These are phyloP conservation scores for Mycena rebaudengoi DNA, from an alignment of 768 basidiomycete genomes.

Conservation along the genomic window DNA sequence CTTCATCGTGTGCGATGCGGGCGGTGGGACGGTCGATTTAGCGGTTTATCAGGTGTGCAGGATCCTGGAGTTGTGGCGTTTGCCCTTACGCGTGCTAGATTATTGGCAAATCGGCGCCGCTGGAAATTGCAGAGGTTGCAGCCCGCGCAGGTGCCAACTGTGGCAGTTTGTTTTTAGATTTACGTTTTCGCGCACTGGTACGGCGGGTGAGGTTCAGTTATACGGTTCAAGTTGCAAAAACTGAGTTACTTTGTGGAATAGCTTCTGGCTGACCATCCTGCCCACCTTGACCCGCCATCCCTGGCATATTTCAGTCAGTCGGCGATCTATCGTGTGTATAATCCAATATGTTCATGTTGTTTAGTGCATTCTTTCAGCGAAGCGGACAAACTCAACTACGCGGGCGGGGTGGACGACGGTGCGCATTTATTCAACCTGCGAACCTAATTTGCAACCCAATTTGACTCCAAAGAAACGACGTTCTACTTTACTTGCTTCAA, in stretches of 20 bases:
- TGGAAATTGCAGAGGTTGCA: slow-evolving; percentile 94
- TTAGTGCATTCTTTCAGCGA: slow-evolving; percentile 88
- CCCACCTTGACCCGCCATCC: slow-evolving; percentile 82
- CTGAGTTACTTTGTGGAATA: too few species aligned
- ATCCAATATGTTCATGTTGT: neutral
- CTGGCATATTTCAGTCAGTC: slow-evolving; percentile 80
- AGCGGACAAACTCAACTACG: slow-evolving; percentile 84
- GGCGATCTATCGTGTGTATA: neutral
- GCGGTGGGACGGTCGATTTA: slow-evolving; percentile 63
- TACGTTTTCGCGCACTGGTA: slow-evolving; percentile 86
- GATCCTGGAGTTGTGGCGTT: too few species aligned
- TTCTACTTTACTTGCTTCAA: slow-evolving; percentile 95
- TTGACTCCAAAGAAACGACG: slow-evolving; percentile 64
- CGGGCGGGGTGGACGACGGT: slow-evolving; percentile 81
- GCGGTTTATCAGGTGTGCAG: slow-evolving; percentile 67
- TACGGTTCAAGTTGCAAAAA: too few species aligned
- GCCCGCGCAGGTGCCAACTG: slow-evolving; percentile 89
- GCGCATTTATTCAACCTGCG: slow-evolving; percentile 26
- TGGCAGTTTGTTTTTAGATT: slow-evolving; percentile 87
- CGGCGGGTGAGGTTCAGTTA: slow-evolving; percentile 48
- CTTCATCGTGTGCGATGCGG: slow-evolving; percentile 93
- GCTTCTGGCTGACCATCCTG: slow-evolving; percentile 84
- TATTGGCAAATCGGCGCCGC: slow-evolving; percentile 77
- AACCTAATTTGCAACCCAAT: neutral
- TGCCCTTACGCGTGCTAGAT: slow-evolving; percentile 62